Conservation (phyloP, 1,284 basidiomycete genomes). For the Sporisorium exsertum region DNA sequence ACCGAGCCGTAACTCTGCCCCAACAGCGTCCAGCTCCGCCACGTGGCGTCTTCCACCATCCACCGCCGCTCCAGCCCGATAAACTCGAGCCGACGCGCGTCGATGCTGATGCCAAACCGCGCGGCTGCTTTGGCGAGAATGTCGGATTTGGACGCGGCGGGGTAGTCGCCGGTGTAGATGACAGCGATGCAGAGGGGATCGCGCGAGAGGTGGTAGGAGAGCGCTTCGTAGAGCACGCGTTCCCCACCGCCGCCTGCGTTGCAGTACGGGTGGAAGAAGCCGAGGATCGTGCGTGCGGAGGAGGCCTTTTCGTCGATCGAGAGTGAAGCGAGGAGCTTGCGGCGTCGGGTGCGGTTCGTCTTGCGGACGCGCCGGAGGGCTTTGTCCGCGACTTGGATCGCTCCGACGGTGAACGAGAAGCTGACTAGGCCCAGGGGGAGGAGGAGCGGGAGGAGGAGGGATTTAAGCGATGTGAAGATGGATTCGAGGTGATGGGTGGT, state of each 20-base stretch:
- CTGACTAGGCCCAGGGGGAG: constrained; percentile 26
- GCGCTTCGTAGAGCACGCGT: constrained; percentile 92
- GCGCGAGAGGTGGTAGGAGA: constrained; percentile 81
- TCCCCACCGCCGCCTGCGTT: constrained; percentile 98
- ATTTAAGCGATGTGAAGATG: constrained; percentile 7
- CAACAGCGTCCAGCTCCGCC: constrained; percentile 88
- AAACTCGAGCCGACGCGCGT: constrained; percentile 78
- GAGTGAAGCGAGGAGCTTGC: constrained; percentile 28
- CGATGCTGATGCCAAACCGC: constrained; percentile 83
- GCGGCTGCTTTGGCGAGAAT: constrained; percentile 75
- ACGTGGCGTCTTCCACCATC: constrained; percentile 84
- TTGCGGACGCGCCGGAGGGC: constrained; percentile 18
- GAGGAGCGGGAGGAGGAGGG: constrained; percentile 21
- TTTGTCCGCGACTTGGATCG: constrained; percentile 38
- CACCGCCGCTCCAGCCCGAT: constrained; percentile 80
- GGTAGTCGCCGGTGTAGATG: constrained; percentile 82
- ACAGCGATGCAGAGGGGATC: constrained; percentile 80
- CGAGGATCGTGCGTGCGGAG: constrained; percentile 69
- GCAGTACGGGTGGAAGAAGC: constrained; percentile 96
- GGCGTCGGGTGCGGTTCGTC: constrained; percentile 27
- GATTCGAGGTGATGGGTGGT: neutral
- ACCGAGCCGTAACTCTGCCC: constrained; percentile 91
- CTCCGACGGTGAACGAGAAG: constrained; percentile 31
- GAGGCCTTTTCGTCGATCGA: constrained; percentile 29
- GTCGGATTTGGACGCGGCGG: constrained; percentile 76